These are phyloP conservation scores for Brassica hybrid DNA, from an alignment of 441 rosid genomes.

Conservation along the genomic window DNA sequence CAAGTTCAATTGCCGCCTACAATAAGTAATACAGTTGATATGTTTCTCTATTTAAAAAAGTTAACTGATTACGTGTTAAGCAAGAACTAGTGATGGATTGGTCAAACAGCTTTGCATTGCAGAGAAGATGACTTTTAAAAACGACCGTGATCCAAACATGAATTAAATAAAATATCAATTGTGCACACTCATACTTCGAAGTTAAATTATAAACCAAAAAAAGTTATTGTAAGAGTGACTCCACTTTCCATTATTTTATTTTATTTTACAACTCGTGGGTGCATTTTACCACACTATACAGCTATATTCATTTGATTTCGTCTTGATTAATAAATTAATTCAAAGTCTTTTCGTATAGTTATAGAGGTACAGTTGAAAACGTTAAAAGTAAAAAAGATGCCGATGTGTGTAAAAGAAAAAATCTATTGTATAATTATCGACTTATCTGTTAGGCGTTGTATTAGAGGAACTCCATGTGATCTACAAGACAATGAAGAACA, in stretches of 20 bases:
- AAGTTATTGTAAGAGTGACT: neutral
- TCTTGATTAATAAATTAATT: neutral
- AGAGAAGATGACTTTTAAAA: no score
- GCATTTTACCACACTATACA: conserved; percentile 17
- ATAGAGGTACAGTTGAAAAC: neutral
- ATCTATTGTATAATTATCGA: no score
- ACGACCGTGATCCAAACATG: neutral
- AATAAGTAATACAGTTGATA: no score
- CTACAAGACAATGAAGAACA: conserved; percentile 56
- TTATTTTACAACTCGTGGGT: neutral
- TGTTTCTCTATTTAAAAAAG: no score
- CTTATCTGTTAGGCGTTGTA: neutral
- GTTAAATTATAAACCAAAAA: neutral
- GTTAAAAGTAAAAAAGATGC: neutral
- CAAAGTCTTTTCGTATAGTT: neutral
- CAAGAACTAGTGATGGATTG: no score
- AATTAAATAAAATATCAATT: neutral
- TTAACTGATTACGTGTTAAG: no score
- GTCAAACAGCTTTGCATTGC: no score
- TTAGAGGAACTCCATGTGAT: conserved; percentile 40
- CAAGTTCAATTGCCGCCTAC: no score
- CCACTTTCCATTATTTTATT: neutral
- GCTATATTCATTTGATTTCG: conserved; percentile 15
- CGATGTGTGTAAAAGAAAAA: no score
- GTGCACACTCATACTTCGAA: conserved; percentile 19